phyloP scores from a whole-genome alignment of 805 yeast species.

The Hanseniaspora osmophila region DNA sequence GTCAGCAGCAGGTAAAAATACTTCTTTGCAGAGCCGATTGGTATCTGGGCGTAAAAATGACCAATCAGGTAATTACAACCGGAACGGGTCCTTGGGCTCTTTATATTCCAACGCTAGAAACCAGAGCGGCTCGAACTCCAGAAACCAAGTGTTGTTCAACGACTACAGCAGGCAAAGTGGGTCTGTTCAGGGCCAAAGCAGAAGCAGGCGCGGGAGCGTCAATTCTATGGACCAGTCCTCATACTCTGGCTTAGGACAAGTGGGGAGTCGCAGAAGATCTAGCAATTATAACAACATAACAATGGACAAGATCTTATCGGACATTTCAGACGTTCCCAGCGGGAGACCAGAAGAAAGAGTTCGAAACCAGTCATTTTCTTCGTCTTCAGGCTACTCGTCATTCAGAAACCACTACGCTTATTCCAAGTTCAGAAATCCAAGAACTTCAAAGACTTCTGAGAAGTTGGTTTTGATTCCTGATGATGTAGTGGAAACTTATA shows the following conservation, averaged over 20 bases:
- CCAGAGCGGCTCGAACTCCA: too few relatives aligned
- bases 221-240: not conserved
- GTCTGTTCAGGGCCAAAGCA: not conserved
- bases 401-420: not conserved
- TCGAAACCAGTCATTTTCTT: too few relatives aligned
- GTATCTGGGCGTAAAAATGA: not conserved
- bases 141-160: too few relatives aligned
- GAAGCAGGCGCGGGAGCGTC: slow-evolving; percentile 15
- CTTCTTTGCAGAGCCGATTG: slow-evolving; percentile 3
- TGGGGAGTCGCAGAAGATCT: not conserved
- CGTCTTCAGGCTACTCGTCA: not conserved
- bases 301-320: slow-evolving; percentile 63
- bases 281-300: slow-evolving; percentile 32
- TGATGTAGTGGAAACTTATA: not conserved
- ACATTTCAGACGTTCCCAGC: slow-evolving; percentile 78
- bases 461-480: slow-evolving; percentile 72
- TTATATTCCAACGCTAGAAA: not conserved
- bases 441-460: slow-evolving; percentile 79
- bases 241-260: not conserved
- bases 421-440: slow-evolving; percentile 16
- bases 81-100: not conserved
- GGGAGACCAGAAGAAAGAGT: slow-evolving; percentile 36
- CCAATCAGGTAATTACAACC: too few relatives aligned
- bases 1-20: slow-evolving; percentile 23
- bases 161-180: too few relatives aligned